Base-by-base conservation (phyloP, 2,329 filamentous ascomycete genomes). In the Colletotrichum paranaense region DNA sequence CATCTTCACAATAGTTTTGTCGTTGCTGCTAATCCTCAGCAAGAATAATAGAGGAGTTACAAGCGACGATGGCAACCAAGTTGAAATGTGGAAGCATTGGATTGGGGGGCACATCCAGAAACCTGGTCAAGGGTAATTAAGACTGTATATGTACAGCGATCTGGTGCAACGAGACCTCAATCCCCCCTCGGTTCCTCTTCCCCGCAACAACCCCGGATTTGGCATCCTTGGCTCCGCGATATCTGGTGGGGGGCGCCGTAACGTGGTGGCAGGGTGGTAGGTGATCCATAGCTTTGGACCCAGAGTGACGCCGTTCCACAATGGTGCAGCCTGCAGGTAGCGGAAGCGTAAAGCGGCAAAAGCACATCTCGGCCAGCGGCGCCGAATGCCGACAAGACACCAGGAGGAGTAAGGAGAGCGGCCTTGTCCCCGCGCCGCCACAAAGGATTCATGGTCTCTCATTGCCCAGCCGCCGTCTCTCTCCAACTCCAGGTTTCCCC, bases 181-280 rank as follows among this genome's bases (percentile, higher is more conserved):
- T 6, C 38, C n/a, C 3, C 19, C 6, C 26, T 14, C 5, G 16
- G 24, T 16, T 26, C 58, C 59, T 56, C 49, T 46, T 62, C 69
- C 58, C 69, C 69, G 65, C 69, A 72, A 62, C 58, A 53, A 59
- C 69, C 69, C 69, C 69, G 32, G 69, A 72, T 72, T 63, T 53
- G 30, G 22, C 52, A 72, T 55, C 9, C 69, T 72, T 72, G 69
- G 69, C 65, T 59, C n/a, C 16, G 42, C 30, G 69, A 58, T 68
- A 32, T 62, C 68, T 55, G 56, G 67, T 35, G 64, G 55, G 55
- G 35, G 12, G 38, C 52, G 6, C 22, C 30, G 16, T 8, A 16
- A 7, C n/a, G 12, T 24, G n/a, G 42, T 32, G 16, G 26, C n/a
- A 4, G 5, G 19, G 26, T n/a, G 42, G 9, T 4, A 28, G 42